Evolutionary conservation across 2,329 filamentous ascomycete genomes (phyloP).

Genomic region (Exserohilum turcica): DNA sequence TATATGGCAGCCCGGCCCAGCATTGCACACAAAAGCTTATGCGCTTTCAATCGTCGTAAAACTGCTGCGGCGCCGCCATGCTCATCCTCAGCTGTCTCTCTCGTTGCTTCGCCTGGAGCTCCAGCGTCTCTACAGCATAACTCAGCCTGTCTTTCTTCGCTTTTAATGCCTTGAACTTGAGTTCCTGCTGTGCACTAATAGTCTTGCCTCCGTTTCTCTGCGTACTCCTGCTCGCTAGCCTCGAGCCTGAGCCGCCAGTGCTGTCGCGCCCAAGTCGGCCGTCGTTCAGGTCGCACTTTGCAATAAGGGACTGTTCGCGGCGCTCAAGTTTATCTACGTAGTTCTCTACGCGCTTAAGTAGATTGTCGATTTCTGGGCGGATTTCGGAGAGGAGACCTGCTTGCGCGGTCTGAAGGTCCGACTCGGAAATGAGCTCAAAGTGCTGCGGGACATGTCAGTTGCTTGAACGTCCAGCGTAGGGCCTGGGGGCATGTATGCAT

Average conservation of each 20-base stretch:
- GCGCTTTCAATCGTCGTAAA: slow-evolving; percentile 37
- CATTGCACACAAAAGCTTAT: background rate
- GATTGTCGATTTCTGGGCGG: slow-evolving; percentile 78
- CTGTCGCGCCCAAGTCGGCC: slow-evolving; percentile 62
- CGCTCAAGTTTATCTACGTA: slow-evolving; percentile 83
- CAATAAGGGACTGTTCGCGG: slow-evolving; percentile 81
- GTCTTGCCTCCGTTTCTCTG: slow-evolving; percentile 37
- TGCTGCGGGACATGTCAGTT: slow-evolving; percentile 60
- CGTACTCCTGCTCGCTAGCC: slow-evolving; percentile 29
- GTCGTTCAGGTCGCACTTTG: slow-evolving; percentile 81
- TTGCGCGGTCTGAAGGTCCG: slow-evolving; percentile 80
- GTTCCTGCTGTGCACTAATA: slow-evolving; percentile 55
- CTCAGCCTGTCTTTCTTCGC: slow-evolving; percentile 85
- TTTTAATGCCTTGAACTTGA: slow-evolving; percentile 69
- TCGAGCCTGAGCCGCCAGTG: slow-evolving; percentile 28
- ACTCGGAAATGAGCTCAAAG: slow-evolving; percentile 89
- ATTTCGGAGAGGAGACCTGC: slow-evolving; percentile 85
- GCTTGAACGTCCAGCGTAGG: background rate
- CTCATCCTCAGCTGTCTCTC: slow-evolving; percentile 75
- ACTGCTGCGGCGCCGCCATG: slow-evolving; percentile 62
- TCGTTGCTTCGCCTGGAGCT: slow-evolving; percentile 81
- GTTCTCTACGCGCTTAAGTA: slow-evolving; percentile 80
- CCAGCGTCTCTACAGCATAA: slow-evolving; percentile 84
- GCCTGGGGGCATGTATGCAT: slow-evolving; percentile 27
- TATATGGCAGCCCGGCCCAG: background rate